phyloP scores from a whole-genome alignment of 257 asterid genomes.

The Asclepias syriaca region DNA sequence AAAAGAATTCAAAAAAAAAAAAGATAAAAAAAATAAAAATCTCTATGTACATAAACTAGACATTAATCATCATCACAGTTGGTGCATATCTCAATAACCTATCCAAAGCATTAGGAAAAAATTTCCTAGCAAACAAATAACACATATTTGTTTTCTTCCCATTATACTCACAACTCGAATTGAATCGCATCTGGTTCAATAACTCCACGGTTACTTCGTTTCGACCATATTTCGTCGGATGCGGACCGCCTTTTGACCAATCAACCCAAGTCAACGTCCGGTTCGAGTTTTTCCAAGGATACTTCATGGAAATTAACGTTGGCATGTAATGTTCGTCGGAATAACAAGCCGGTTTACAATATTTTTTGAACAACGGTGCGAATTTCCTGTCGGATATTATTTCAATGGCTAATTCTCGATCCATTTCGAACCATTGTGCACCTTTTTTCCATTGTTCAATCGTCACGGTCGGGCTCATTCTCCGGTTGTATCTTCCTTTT shows the following conservation, averaged over 20 bases:
- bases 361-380: slow-evolving; percentile 27
- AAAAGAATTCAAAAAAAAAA: not conserved
- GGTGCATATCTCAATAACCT: slow-evolving; percentile 55
- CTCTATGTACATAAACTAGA: not conserved
- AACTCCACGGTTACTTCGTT: slow-evolving; percentile 33
- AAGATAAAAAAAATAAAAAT: not conserved
- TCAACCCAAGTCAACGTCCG: slow-evolving; percentile 86
- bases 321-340: slow-evolving; percentile 81
- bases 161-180: slow-evolving; percentile 41
- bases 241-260: slow-evolving; percentile 79
- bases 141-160: slow-evolving; percentile 46
- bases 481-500: slow-evolving; percentile 54
- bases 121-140: slow-evolving; percentile 74
- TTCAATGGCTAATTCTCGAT: slow-evolving; percentile 46
- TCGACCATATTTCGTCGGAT: slow-evolving; percentile 46
- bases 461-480: slow-evolving; percentile 45
- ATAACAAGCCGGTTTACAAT: slow-evolving; percentile 61
- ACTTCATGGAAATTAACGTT: slow-evolving; percentile 40
- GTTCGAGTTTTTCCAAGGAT: slow-evolving; percentile 34
- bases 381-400: slow-evolving; percentile 36
- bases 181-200: slow-evolving; percentile 37
- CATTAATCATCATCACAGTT: slow-evolving; percentile 21
- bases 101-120: slow-evolving; percentile 41
- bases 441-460: slow-evolving; percentile 61
- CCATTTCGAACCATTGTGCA: slow-evolving; percentile 65